These are phyloP conservation scores for Russula sp. DNA, from an alignment of 768 basidiomycete species.

Conservation along the genomic window DNA sequence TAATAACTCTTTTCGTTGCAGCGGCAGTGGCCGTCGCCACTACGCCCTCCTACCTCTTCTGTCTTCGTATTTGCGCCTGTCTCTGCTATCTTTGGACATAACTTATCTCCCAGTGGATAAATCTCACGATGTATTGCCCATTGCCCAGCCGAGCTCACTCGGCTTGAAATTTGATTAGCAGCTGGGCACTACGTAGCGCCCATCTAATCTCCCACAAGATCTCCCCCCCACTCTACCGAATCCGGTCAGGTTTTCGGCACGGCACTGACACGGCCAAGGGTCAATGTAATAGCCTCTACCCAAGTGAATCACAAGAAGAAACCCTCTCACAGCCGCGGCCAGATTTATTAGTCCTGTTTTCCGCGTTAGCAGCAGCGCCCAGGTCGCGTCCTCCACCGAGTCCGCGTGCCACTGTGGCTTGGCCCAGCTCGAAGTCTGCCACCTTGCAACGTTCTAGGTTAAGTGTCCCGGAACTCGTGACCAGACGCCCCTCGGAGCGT, in stretches of 20 bases:
- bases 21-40: not conserved
- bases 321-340: no score
- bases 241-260: not conserved
- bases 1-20: not conserved
- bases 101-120: not conserved
- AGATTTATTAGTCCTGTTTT: not conserved
- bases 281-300: not conserved
- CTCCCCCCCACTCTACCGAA: not conserved
- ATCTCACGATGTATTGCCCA: not conserved
- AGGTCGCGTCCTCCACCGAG: not conserved
- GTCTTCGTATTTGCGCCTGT: not conserved
- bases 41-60: not conserved
- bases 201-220: not conserved
- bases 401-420: conserved; percentile 1
- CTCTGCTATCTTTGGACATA: not conserved
- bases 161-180: not conserved
- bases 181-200: not conserved
- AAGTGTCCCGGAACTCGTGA: conserved; percentile 5
- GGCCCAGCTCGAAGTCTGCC: not conserved
- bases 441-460: not conserved
- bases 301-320: no score
- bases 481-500: not conserved
- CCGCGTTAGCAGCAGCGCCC: not conserved
- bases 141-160: not conserved
- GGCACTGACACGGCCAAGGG: not conserved